Percentiles rank a stretch among this genome's conserved stretches.
phyloP scores from a whole-genome alignment of 2,329 filamentous ascomycete species.

The Penicillium sp. region DNA sequence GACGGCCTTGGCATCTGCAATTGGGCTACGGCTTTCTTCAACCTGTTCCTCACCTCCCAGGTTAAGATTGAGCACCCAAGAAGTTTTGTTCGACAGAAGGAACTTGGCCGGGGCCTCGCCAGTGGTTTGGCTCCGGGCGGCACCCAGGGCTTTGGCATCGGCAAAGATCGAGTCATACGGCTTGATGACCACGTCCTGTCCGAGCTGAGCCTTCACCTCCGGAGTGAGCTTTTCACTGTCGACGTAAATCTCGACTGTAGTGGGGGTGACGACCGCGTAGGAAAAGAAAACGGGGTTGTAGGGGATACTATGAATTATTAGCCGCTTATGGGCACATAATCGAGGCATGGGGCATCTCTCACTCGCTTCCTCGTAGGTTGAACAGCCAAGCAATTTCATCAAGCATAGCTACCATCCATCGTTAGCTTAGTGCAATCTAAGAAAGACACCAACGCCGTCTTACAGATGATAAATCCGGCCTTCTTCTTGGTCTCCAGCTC shows the following conservation, averaged over 20 bases:
- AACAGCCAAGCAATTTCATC: slow-evolving; percentile 99
- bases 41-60: slow-evolving; percentile 82
- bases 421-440: too few species aligned
- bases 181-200: slow-evolving; percentile 67
- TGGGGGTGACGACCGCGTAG: slow-evolving; percentile 82
- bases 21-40: slow-evolving; percentile 80
- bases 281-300: slow-evolving; percentile 99
- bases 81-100: slow-evolving; percentile 80
- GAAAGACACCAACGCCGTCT: too few species aligned
- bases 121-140: slow-evolving; percentile 40
- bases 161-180: slow-evolving; percentile 80
- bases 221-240: slow-evolving; percentile 72
- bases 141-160: slow-evolving; percentile 66
- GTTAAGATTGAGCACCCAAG: slow-evolving; percentile 85
- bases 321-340: background rate
- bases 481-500: slow-evolving; percentile 88
- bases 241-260: slow-evolving; percentile 74
- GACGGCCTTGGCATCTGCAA: slow-evolving; percentile 87
- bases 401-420: slow-evolving; percentile 61
- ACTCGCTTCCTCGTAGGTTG: slow-evolving; percentile 88
- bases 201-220: slow-evolving; percentile 67
- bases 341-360: slow-evolving; percentile 24
- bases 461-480: slow-evolving; percentile 77
- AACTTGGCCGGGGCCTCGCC: slow-evolving; percentile 60
- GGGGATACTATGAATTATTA: slow-evolving; percentile 60